Conservation (phyloP, 371 early-diverging fungal species). For the Syncephalastrum racemosum region DNA sequence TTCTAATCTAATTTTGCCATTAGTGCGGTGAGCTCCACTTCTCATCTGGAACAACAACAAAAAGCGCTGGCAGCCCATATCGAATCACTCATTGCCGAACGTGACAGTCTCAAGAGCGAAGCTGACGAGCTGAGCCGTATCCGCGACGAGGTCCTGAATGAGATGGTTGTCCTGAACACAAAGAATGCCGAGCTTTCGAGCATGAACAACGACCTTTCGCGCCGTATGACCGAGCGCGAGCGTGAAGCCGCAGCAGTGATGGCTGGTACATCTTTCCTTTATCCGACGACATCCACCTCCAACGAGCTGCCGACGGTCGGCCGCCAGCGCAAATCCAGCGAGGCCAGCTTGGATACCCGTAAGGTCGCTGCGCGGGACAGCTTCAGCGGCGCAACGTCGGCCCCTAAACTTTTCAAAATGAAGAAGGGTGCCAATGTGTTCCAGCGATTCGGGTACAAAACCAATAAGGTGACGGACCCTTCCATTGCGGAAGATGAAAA, state of each 20-base stretch:
- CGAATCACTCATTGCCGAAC: conserved; percentile 27
- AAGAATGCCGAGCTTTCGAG: conserved; percentile 56
- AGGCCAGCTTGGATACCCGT: background rate
- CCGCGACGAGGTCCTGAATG: conserved; percentile 36
- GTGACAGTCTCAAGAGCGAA: conserved; percentile 24
- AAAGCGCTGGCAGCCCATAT: conserved; percentile 31
- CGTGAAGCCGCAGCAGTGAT: conserved; percentile 46
- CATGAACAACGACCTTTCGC: conserved; percentile 58
- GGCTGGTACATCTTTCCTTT: conserved; percentile 26
- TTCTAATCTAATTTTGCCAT: background rate
- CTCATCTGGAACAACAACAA: conserved; percentile 3
- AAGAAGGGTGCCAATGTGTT: conserved; percentile 20
- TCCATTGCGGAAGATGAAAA: too few relatives aligned
- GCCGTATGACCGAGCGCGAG: conserved; percentile 47
- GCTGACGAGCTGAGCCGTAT: conserved; percentile 26
- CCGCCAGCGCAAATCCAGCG: conserved; percentile 12
- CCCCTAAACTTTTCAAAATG: conserved; percentile 42
- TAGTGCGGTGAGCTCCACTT: background rate
- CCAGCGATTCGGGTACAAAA: too few relatives aligned
- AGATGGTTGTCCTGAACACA: conserved; percentile 58
- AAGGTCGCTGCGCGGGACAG: conserved; percentile 28
- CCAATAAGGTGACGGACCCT: too few relatives aligned
- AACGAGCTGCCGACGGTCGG: conserved; percentile 5
- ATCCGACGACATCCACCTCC: background rate
- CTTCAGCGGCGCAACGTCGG: conserved; percentile 23